Evolutionary conservation across 2,329 filamentous ascomycete species (phyloP).

Genomic region (Colletotrichum cordylinicola): DNA sequence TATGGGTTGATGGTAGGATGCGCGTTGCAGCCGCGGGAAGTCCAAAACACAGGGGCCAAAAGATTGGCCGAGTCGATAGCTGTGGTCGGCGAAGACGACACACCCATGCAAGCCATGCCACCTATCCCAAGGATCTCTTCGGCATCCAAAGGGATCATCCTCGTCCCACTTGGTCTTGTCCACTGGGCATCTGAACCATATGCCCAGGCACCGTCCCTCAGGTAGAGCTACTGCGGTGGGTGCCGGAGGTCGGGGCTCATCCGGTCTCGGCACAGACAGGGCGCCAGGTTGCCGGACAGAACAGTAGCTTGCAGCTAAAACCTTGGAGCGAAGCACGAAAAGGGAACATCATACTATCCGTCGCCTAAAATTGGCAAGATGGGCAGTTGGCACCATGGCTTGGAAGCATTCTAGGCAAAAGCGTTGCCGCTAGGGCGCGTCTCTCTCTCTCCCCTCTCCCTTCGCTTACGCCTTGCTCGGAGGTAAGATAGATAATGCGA

Average conservation of each 20-base stretch:
- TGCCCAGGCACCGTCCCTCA: constrained; percentile 14
- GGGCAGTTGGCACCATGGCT: not conserved
- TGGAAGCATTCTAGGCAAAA: constrained; percentile 3
- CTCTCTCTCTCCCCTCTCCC: not conserved
- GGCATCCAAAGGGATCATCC: not conserved
- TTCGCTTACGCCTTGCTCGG: not conserved
- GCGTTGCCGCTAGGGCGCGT: not conserved
- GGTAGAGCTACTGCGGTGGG: not conserved
- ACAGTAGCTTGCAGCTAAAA: constrained; percentile 19
- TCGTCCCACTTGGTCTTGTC: not conserved
- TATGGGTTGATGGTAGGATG: constrained; percentile 12
- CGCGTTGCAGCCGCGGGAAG: constrained; percentile 15
- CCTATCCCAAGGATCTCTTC: not conserved
- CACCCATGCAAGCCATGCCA: not conserved
- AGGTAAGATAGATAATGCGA: not conserved
- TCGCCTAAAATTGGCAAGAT: not conserved
- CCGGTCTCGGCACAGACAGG: constrained; percentile 17
- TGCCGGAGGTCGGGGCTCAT: constrained; percentile 12
- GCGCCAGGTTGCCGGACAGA: constrained; percentile 10
- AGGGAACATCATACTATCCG: not conserved
- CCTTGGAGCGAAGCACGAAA: not conserved
- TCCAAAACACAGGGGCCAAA: constrained; percentile 15
- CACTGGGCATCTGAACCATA: constrained; percentile 9
- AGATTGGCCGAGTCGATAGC: constrained; percentile 10
- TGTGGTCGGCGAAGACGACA: not conserved